Conservation (phyloP, 2,329 filamentous ascomycete genomes). For the Neurospora crassa region DNA sequence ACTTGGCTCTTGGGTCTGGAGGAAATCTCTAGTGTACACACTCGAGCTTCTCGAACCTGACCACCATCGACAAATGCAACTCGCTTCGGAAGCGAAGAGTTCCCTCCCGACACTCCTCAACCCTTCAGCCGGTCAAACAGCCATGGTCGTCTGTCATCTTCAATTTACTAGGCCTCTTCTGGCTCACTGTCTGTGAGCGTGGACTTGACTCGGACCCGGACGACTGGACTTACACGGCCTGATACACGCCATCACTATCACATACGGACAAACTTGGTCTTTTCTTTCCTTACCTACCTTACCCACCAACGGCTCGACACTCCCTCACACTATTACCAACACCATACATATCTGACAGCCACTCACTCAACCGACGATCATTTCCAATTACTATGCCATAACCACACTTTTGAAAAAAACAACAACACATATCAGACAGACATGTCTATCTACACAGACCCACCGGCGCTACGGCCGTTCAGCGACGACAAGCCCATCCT, state of each 20-base stretch:
- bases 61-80: not conserved
- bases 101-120: not conserved
- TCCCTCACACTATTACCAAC: not conserved
- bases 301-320: not conserved
- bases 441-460: conserved; percentile 52
- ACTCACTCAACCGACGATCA: not conserved
- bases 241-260: not conserved
- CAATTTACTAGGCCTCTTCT: not conserved
- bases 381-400: not conserved
- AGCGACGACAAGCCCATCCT: conserved; percentile 71
- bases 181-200: not conserved
- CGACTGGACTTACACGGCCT: not conserved
- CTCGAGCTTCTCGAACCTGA: not conserved
- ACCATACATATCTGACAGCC: not conserved
- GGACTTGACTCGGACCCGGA: not conserved
- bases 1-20: not conserved
- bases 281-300: not conserved
- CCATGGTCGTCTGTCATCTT: not conserved
- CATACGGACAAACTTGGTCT: not conserved
- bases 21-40: not conserved
- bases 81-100: not conserved
- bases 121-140: not conserved
- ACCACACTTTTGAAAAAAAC: not conserved
- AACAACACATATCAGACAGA: conserved; percentile 8
- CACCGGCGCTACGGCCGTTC: conserved; percentile 32